A percentile compares a stretch with the other conserved stretches of the same genome.
phyloP scores from a whole-genome alignment of 495 filamentous ascomycete species.

The Podospora didyma region DNA sequence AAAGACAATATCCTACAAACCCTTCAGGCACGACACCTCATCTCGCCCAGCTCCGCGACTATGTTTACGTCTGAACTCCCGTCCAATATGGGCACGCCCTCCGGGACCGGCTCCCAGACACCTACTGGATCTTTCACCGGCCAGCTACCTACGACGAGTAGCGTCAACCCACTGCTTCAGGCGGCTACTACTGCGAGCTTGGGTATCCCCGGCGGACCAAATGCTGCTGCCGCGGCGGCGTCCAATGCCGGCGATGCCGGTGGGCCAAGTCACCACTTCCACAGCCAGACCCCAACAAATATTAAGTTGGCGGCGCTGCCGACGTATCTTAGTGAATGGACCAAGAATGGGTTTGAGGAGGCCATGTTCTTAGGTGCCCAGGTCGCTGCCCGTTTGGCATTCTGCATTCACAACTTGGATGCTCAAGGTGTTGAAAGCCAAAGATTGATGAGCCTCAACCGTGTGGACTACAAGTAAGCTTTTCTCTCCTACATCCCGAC shows the following conservation, averaged over 20 bases:
- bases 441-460: constrained; percentile 39
- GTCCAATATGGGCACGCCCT: constrained; percentile 82
- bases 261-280: constrained; percentile 60
- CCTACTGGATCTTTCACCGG: constrained; percentile 63
- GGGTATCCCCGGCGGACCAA: constrained; percentile 43
- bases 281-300: constrained; percentile 83
- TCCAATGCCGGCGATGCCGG: not conserved
- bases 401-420: constrained; percentile 49
- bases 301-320: constrained; percentile 77
- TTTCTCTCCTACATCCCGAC: too few relatives aligned
- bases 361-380: constrained; percentile 78
- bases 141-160: constrained; percentile 43
- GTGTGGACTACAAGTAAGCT: constrained; percentile 49
- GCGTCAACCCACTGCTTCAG: constrained; percentile 87
- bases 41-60: constrained; percentile 84
- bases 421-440: constrained; percentile 35
- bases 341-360: constrained; percentile 75
- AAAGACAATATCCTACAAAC: constrained; percentile 80
- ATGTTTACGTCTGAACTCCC: constrained; percentile 97
- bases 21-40: constrained; percentile 75
- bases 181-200: constrained; percentile 79
- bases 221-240: constrained; percentile 23
- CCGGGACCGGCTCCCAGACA: constrained; percentile 87
- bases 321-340: constrained; percentile 92
- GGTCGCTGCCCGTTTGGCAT: constrained; percentile 71